These are phyloP conservation scores for Somion occarium DNA, from an alignment of 1,284 basidiomycete genomes.

Conservation along the genomic window DNA sequence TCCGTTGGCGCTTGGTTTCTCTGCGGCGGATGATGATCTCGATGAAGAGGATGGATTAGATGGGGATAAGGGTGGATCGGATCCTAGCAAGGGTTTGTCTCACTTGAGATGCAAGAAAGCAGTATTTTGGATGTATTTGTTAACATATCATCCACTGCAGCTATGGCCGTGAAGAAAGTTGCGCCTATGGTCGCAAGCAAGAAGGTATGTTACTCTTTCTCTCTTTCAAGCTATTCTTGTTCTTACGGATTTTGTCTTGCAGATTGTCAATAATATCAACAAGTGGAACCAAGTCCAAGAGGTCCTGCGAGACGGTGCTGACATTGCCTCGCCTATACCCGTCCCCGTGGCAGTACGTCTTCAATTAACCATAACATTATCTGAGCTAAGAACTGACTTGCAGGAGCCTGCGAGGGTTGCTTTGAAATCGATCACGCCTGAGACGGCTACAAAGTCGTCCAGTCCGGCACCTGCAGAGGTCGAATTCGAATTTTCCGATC, in stretches of 20 bases:
- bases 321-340: constrained; percentile 16
- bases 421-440: background rate
- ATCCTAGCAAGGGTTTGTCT: constrained; percentile 56
- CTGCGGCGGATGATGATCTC: constrained; percentile 32
- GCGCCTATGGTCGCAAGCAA: constrained; percentile 82
- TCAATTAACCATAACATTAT: background rate
- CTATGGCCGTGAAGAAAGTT: constrained; percentile 64
- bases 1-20: constrained; percentile 51
- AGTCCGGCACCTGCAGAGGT: constrained; percentile 38
- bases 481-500: constrained; percentile 78
- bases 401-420: background rate
- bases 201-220: constrained; percentile 55
- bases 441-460: constrained; percentile 22
- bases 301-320: constrained; percentile 51
- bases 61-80: constrained; percentile 27
- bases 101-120: constrained; percentile 16
- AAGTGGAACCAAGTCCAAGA: constrained; percentile 95
- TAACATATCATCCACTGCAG: constrained; percentile 35
- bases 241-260: constrained; percentile 1
- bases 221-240: background rate
- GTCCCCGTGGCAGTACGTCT: constrained; percentile 4
- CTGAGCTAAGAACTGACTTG: background rate
- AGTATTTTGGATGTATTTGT: constrained; percentile 18
- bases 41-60: constrained; percentile 38
- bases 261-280: constrained; percentile 86